Evolutionary conservation across 2,329 filamentous ascomycete species (phyloP), one percentile per base, ranked within the genome.

Genomic region (Hymenoscyphus linearis): DNA sequence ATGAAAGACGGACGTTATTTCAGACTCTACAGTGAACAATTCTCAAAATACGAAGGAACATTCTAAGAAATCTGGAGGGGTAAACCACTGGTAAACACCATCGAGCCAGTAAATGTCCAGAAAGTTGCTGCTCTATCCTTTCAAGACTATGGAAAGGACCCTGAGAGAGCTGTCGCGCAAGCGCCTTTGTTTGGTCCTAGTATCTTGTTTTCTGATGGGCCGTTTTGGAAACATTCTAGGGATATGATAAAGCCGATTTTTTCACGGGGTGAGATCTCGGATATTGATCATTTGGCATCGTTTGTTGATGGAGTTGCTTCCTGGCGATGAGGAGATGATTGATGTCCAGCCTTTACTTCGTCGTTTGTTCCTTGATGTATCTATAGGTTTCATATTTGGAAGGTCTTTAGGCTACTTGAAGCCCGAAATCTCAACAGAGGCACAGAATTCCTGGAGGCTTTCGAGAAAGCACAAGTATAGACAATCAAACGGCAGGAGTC

Each of bases 321-420:
- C 53, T 13, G 10, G 14, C 18, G 53, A 55, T 14, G 53, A 27
- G 12, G 35, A 9, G 7, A 55, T 55, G 53, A n/a, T 55, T 14
- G 53, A 55, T 37, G 31, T 55, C 3, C 53, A 40, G 40, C n/a
- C 6, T 44, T 37, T 40, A 12, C 53, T 55, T 34, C n/a, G 31
- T 10, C 25, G 53, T 16, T 14, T 55, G 57, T 59, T 59, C 18
- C 25, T 59, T 4, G 57, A 55, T 44, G 35, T 34, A 16, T 59
- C 50, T 3, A 59, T 50, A 10, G 50, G 54, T 22, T 59, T 59
- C 27, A 22, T 59, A n/a, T 59, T 59, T 25, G 57, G 57, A 27
- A 27, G 34, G 13, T 47, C 57, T 7, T 22, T 52, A 27, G 57
- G 52, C 13, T 59, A 47, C 25, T 31, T 54, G 5, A 14, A 44